A percentile compares a stretch with the other conserved stretches of the same genome.
These are phyloP conservation scores for Phycomyces blakesleeanus DNA, from an alignment of 192 early-diverging fungal species.

Conservation along the genomic window DNA sequence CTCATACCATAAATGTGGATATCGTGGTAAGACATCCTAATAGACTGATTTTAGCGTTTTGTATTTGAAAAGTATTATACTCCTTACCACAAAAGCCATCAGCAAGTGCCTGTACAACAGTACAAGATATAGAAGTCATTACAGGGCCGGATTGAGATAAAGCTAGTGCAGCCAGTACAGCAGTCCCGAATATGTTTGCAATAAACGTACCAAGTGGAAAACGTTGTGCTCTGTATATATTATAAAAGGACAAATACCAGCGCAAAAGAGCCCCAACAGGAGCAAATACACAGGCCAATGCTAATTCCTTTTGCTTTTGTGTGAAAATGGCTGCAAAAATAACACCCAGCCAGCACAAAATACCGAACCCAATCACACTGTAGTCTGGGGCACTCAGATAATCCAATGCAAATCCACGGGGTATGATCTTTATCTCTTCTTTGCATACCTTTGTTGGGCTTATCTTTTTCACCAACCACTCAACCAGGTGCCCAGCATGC, in stretches of 20 bases:
- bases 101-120: conserved; percentile 36
- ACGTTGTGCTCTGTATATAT: conserved; percentile 10
- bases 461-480: background rate
- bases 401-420: conserved; percentile 11
- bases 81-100: conserved; percentile 56
- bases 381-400: conserved; percentile 1
- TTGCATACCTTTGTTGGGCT: background rate
- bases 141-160: conserved; percentile 34
- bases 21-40: conserved; percentile 22
- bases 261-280: conserved; percentile 48
- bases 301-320: conserved; percentile 26
- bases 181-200: conserved; percentile 46
- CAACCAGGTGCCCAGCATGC: conserved; percentile 37
- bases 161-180: conserved; percentile 39
- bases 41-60: background rate
- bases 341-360: conserved; percentile 33
- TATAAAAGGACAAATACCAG: conserved; percentile 49
- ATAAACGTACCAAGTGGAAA: conserved; percentile 52
- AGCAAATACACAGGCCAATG: conserved; percentile 45
- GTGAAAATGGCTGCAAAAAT: conserved; percentile 29
- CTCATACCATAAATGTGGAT: conserved; percentile 20
- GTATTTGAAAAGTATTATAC: background rate
- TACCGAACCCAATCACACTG: conserved; percentile 3
- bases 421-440: background rate
- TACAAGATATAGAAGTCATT: conserved; percentile 29